A percentile compares a stretch with the other conserved stretches of the same genome.
These are phyloP conservation scores for Gamsiella multidivaricata DNA, from an alignment of 192 early-diverging fungal species.

Conservation along the genomic window DNA sequence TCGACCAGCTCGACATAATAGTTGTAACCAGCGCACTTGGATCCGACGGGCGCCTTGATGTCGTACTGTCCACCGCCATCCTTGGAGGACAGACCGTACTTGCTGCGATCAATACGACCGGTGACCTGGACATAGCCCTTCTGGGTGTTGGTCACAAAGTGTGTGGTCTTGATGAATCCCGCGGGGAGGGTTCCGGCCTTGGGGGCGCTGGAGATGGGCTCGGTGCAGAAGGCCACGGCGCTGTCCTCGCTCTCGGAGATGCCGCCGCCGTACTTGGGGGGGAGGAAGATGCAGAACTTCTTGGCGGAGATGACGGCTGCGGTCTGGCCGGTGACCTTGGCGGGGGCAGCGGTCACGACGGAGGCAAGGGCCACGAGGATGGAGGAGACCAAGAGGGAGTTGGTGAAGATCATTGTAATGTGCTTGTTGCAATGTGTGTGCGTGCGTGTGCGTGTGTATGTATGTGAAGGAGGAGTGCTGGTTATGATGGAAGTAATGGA, in stretches of 20 bases:
- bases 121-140: conserved; percentile 61
- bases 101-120: conserved; percentile 56
- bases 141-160: conserved; percentile 29
- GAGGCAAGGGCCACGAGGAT: conserved; percentile 34
- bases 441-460: no score
- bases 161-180: conserved; percentile 57
- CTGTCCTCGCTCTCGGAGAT: conserved; percentile 34
- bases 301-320: conserved; percentile 14
- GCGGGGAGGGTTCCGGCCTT: conserved; percentile 40
- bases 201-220: conserved; percentile 36
- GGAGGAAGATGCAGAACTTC: conserved; percentile 47
- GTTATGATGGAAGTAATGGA: no score
- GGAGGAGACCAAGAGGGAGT: conserved; percentile 38
- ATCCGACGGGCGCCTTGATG: conserved; percentile 53
- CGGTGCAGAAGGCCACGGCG: conserved; percentile 48
- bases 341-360: conserved; percentile 39
- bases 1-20: conserved; percentile 58
- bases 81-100: conserved; percentile 38
- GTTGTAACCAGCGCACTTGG: conserved; percentile 51
- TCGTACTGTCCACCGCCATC: conserved; percentile 69
- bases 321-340: conserved; percentile 12
- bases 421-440: no score
- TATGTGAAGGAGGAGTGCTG: no score
- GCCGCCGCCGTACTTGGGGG: conserved; percentile 17
- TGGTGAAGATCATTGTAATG: no score